phyloP scores from a whole-genome alignment of 2,329 filamentous ascomycete genomes.

The Verticillium albo-atrum region DNA sequence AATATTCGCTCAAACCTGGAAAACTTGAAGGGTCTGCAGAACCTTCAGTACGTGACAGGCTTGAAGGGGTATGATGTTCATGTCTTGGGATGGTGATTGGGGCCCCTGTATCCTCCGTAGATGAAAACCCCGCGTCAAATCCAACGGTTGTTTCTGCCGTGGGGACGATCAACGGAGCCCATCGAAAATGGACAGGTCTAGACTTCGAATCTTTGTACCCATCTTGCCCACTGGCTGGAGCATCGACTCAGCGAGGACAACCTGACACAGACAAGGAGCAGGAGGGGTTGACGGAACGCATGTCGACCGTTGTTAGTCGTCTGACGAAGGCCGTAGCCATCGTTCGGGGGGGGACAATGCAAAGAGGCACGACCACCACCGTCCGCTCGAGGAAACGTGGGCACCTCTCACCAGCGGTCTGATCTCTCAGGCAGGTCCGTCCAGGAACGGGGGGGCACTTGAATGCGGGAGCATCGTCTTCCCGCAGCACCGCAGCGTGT shows the following conservation, averaged over 20 bases:
- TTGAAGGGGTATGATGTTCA: not conserved
- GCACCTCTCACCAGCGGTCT: not conserved
- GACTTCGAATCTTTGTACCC: not conserved
- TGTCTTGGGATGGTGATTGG: not conserved
- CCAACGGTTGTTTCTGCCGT: not conserved
- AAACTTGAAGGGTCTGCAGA: not conserved
- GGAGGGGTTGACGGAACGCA: not conserved
- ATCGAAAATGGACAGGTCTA: not conserved
- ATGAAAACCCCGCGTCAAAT: not conserved
- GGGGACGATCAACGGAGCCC: not conserved
- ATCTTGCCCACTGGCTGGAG: not conserved
- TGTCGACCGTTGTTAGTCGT: not conserved
- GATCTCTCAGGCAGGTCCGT: not conserved
- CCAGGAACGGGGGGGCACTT: not conserved
- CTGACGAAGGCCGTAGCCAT: not conserved
- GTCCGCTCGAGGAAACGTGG: not conserved
- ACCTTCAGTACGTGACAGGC: not conserved
- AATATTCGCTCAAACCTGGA: not conserved
- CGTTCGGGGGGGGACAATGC: not conserved
- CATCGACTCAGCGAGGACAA: not conserved
- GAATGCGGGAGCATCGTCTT: not conserved
- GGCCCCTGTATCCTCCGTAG: not conserved
- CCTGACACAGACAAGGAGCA: not conserved
- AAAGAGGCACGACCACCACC: not conserved
- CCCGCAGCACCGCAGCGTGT: not conserved